Conservation (phyloP, 202 grass and related monocot genomes). For the Schoenoplectus tabernaemontani region DNA sequence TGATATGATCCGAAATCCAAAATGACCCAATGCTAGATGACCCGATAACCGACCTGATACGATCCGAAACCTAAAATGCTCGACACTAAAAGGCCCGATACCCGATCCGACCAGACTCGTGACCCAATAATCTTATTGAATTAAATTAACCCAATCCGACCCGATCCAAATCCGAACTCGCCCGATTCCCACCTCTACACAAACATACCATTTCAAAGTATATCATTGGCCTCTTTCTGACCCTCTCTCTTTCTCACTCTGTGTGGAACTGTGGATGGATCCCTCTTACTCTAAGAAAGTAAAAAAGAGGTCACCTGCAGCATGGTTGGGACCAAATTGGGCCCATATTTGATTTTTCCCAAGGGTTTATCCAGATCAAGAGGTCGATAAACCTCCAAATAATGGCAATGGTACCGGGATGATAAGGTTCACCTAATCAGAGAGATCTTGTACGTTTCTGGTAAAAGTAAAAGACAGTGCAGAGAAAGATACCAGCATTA, state of each 20-base stretch:
- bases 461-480: slow-evolving; percentile 14
- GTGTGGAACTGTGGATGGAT: neutral
- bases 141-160: no score
- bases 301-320: slow-evolving; percentile 17
- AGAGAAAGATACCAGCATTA: neutral
- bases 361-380: slow-evolving; percentile 29
- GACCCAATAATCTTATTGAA: no score
- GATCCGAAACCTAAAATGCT: no score
- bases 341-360: slow-evolving; percentile 11
- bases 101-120: no score
- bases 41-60: no score
- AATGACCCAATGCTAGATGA: no score
- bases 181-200: no score
- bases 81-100: no score
- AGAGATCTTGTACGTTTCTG: slow-evolving; percentile 23
- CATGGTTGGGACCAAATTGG: neutral
- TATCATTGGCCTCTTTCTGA: neutral
- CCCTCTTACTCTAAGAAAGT: neutral
- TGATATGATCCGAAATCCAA: no score
- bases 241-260: neutral
- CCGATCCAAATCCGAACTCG: no score
- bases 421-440: slow-evolving; percentile 19
- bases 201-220: no score
- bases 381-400: slow-evolving; percentile 24
- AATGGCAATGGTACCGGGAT: slow-evolving; percentile 4